Percentiles rank a stretch among this genome's conserved stretches.
Evolutionary conservation across 345 rosid genomes (phyloP).

Genomic region (Microcos paniculata): DNA sequence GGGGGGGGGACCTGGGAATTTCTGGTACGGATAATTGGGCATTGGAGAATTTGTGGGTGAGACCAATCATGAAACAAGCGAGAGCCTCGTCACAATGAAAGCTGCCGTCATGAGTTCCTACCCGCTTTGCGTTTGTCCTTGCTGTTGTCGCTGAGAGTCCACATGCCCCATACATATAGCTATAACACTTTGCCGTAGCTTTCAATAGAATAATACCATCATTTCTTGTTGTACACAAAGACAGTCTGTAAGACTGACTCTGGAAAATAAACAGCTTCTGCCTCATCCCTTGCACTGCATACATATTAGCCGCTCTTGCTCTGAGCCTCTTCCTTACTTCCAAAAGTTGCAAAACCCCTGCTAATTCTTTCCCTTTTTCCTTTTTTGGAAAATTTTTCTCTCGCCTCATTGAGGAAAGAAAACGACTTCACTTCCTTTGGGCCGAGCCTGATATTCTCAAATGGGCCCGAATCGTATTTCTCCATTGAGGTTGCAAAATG

Average conservation of each 20-base stretch:
- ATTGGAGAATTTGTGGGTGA: conserved; percentile 57
- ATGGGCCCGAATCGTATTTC: neutral
- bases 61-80: conserved; percentile 92
- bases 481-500: neutral
- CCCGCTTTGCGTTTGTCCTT: conserved; percentile 38
- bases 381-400: too few relatives aligned
- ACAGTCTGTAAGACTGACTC: neutral
- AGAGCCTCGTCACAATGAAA: conserved; percentile 93
- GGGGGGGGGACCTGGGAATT: conserved; percentile 55
- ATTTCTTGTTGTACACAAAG: neutral
- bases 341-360: neutral
- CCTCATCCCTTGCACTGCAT: neutral
- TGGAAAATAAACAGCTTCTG: neutral
- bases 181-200: neutral
- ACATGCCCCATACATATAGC: conserved; percentile 8
- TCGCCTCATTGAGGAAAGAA: too few relatives aligned
- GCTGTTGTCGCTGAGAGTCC: conserved; percentile 21
- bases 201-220: neutral
- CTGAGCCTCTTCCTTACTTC: neutral
- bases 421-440: neutral
- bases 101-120: conserved; percentile 84
- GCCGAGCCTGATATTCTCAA: neutral
- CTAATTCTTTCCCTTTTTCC: neutral
- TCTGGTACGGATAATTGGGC: conserved; percentile 76
- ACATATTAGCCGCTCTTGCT: conserved; percentile 3